Base-by-base conservation (phyloP, 2,329 filamentous ascomycete species). In the Aspergillus puulaauensis region DNA sequence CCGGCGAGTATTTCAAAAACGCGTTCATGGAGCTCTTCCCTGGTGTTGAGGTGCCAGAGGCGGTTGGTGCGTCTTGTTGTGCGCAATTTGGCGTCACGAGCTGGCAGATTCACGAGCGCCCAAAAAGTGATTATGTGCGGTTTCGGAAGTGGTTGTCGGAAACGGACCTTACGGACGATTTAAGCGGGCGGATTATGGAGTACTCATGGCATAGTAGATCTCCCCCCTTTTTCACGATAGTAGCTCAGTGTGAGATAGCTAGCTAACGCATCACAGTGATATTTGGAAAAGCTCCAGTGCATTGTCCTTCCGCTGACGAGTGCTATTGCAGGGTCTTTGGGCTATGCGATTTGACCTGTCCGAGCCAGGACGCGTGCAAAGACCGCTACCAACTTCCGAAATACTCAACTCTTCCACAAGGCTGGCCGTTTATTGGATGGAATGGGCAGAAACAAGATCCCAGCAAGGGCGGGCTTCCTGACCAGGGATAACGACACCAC, bases 271-370 rank as follows among this genome's bases (percentile, higher is more conserved):
- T 17, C 8, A 39, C 11, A 84, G 82, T 86, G 60, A 83, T 86
- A 11, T 86, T 86, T 64, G 83, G 83, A 53, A 82, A 83, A 61
- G 72, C 80, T 23, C 69, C 80, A 6, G 79, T 87, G 1, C 80
- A 87, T 63, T 90, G 87, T 62, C 87, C 87, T 0, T 75, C 77
- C 17, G 84, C 84, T 1, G 72, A 77, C 46, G 81, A 83, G 8
- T 90, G 87, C 68, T 89, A 89, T 69, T 90, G 87, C 73, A 83
- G 86, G 41, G 79, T 85, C 15, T 90, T 86, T 64, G 86, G 86
- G 0, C 64, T 87, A 24, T 90, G 87, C 70, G 63, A 79, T 54
- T 62, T 83, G 15, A 63, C 60, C 14, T 78, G 76, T 53, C 64
- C 63, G 2, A 67, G 75, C 17, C 74, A 77, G 21, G 77, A 75